Evolutionary conservation across 2,329 filamentous ascomycete genomes (phyloP).

Genomic region (Xylariaceae sp.): DNA sequence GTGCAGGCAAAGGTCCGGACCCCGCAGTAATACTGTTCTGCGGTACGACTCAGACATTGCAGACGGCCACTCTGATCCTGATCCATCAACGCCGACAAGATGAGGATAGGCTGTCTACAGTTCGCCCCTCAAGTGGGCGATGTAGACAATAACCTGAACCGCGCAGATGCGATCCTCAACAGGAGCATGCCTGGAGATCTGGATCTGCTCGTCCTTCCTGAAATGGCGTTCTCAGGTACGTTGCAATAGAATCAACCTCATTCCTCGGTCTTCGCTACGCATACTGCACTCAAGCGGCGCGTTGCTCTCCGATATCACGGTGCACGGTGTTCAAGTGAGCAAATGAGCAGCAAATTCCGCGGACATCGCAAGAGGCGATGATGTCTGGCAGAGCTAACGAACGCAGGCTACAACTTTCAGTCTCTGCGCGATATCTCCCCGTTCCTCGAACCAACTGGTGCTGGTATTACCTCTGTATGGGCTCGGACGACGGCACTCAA

Average conservation of each 20-base stretch:
- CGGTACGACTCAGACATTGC: too few relatives aligned
- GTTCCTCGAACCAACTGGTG: conserved; percentile 61
- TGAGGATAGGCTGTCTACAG: conserved; percentile 66
- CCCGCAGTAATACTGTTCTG: too few relatives aligned
- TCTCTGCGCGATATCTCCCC: conserved; percentile 64
- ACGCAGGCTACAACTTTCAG: conserved; percentile 70
- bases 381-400: too few relatives aligned
- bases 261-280: too few relatives aligned
- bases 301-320: too few relatives aligned
- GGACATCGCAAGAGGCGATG: too few relatives aligned
- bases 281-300: too few relatives aligned
- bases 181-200: conserved; percentile 48
- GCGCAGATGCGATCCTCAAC: conserved; percentile 60
- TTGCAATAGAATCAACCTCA: background rate
- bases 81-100: too few relatives aligned
- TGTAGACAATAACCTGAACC: conserved; percentile 64
- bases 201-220: conserved; percentile 70
- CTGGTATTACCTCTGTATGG: conserved; percentile 68
- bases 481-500: conserved; percentile 62
- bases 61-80: too few relatives aligned
- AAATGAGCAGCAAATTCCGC: too few relatives aligned
- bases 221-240: conserved; percentile 69
- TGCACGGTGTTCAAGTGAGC: too few relatives aligned
- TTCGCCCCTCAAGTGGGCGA: conserved; percentile 69
- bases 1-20: too few relatives aligned